These are phyloP conservation scores for Hibiscus tridactylites DNA, from an alignment of 345 rosid species.

Conservation along the genomic window DNA sequence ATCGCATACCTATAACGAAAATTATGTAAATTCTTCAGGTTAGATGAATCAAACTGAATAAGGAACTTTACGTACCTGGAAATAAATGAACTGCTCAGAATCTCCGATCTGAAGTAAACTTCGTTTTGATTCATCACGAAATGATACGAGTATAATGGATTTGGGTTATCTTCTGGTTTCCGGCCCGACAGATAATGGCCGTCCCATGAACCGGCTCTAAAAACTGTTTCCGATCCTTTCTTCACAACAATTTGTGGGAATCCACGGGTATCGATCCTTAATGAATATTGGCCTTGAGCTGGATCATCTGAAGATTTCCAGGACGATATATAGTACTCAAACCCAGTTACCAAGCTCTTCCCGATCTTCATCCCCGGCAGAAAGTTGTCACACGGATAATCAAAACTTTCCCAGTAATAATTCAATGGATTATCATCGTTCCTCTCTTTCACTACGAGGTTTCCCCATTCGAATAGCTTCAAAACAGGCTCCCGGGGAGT, in stretches of 20 bases:
- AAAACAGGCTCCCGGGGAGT: slow-evolving; percentile 5
- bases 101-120: background rate
- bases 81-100: background rate
- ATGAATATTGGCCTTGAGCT: slow-evolving; percentile 18
- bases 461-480: slow-evolving; percentile 24
- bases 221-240: slow-evolving; percentile 5
- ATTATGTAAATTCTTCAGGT: too few species aligned
- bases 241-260: slow-evolving; percentile 27
- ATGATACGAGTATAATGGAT: background rate
- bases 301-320: slow-evolving; percentile 45
- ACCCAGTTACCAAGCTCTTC: slow-evolving; percentile 22
- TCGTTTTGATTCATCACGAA: slow-evolving; percentile 13
- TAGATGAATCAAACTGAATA: background rate
- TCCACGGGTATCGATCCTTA: slow-evolving; percentile 23
- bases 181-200: slow-evolving; percentile 9
- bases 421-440: background rate
- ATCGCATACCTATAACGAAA: background rate
- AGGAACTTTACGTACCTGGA: background rate
- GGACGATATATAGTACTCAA: slow-evolving; percentile 23
- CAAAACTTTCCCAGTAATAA: slow-evolving; percentile 50
- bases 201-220: slow-evolving; percentile 38
- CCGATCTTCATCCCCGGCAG: slow-evolving; percentile 50
- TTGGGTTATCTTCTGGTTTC: background rate
- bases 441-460: slow-evolving; percentile 10
- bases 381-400: slow-evolving; percentile 31